Base-by-base conservation (phyloP, 163 green algal genomes). In the Chlamydomonas reinhardtii region DNA sequence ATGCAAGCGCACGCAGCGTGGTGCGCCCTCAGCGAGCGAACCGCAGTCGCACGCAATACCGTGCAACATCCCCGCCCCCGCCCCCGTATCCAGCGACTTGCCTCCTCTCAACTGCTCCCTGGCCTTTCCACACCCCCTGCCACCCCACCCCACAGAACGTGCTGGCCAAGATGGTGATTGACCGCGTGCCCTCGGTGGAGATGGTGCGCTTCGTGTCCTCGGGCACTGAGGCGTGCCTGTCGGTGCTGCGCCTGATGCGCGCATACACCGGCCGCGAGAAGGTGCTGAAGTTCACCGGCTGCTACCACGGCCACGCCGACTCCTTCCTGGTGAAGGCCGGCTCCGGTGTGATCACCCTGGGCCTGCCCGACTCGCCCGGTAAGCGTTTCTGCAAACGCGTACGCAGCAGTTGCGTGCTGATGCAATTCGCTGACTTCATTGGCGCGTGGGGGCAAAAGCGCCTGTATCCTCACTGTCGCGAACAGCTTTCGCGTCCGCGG, bases 301-400 rank as follows among this genome's bases (percentile, higher is more conserved):
- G 98, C 97, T 99, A 99, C 93, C 98, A 99, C 91, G 98, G 98
- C 72, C 98, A 99, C 90, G 98, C 94, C 39, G 97, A 99, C 92
- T 94, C 95, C 69, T 99, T 99, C 93, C 89, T 99, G 79, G 97
- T 99, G 31, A 96, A 99, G 92, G 98, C 98, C 35, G 98, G 98
- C 62, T 98, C 92, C 27, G 98, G 98, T 35, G 87, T 91, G 24
- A 85, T 91, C 32, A 99, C 98, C 27, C 94, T 99, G 35, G 98
- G 98, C 88, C 95, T 99, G 77, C 96, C 98, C n/a, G 98, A 99
- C 94, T 99, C 96, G 11, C 98, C 98, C 65, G 97, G 97, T 56
- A 19, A 56, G 48, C 48, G 48, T 20, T 2, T 48, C 8, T 8
- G 39, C n/a, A n/a, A n/a, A n/a, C n/a, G 39, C 39, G 39, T 48